These are phyloP conservation scores for Keithomyces neogunnii DNA, from an alignment of 2,329 filamentous ascomycete species.

Conservation along the genomic window DNA sequence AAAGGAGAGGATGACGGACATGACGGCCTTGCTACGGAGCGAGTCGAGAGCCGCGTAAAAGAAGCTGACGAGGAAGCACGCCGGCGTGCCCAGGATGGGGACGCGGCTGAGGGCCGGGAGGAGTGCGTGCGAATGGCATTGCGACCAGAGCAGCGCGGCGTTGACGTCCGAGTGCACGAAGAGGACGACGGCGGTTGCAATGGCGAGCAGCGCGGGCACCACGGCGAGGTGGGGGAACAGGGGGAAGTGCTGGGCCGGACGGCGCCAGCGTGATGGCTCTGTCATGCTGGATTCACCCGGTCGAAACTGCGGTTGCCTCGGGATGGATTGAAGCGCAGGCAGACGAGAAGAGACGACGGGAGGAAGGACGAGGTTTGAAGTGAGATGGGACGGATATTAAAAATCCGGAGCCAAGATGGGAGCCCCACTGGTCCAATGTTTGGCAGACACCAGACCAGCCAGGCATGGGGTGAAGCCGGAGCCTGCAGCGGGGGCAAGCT, in stretches of 20 bases:
- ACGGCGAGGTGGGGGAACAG: slow-evolving; percentile 46
- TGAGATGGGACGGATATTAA: background rate
- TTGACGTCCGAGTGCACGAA: slow-evolving; percentile 41
- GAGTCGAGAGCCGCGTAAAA: slow-evolving; percentile 35
- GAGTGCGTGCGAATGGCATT: slow-evolving; percentile 40
- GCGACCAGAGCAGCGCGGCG: slow-evolving; percentile 42
- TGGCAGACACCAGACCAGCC: too few relatives aligned
- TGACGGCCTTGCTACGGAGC: slow-evolving; percentile 29
- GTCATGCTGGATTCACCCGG: background rate
- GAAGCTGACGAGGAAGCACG: slow-evolving; percentile 44
- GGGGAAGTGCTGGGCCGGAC: slow-evolving; percentile 43
- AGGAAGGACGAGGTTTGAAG: background rate
- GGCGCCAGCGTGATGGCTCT: slow-evolving; percentile 16
- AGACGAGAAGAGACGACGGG: background rate
- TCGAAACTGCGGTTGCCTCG: too few relatives aligned
- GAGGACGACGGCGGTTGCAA: slow-evolving; percentile 31
- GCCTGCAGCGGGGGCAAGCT: too few relatives aligned
- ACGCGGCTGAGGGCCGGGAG: slow-evolving; percentile 35
- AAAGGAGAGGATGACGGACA: slow-evolving; percentile 35
- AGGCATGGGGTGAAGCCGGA: too few relatives aligned
- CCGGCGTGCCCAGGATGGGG: slow-evolving; percentile 35
- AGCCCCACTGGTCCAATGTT: too few relatives aligned
- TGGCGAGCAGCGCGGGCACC: slow-evolving; percentile 36
- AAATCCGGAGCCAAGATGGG: too few relatives aligned
- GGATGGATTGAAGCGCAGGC: background rate